Evolutionary conservation across 345 rosid genomes (phyloP), one percentile per base, ranked within the genome.

Genomic region (Garcia nutans): DNA sequence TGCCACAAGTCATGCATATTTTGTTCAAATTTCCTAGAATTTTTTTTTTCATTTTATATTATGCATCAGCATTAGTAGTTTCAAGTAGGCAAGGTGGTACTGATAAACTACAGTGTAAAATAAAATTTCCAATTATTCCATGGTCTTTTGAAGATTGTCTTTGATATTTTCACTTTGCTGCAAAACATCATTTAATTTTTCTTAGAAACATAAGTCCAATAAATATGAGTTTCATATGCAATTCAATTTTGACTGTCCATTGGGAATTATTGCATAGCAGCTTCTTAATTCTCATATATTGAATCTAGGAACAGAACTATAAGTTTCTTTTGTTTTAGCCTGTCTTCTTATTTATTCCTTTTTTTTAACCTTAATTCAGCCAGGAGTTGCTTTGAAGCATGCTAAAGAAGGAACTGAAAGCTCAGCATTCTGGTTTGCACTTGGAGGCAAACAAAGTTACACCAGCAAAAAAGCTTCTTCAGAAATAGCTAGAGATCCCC

Each of bases 391-490:
- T 84, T 49, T 96, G 78, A 96, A 96, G 85, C 96, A 91, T 83
- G 90, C 93, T 55, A 96, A 93, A 80, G 99, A 96, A 85, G 99
- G 99, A 73, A 92, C 97, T 22, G 99, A 93, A 86, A 96, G 90
- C 85, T 92, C 97, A 31, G 77, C 97, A 73, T 96, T 96, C 84
- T 96, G 99, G 99, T 87, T 77, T 87, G 89, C 98, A 73, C 93
- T 96, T 79, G 99, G 99, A 78, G 99, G 98, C 54, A 96, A 96
- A 85, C 98, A 96, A 85, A 87, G 84, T 81, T 91, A 89, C 88
- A 88, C 86, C 75, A 89, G 93, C 86, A 89, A 89, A 86, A 91
- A 88, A 64, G 81, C 80, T 78, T 77, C 93, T 79, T 74, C 81
- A 12, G 96, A 93, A 81, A 80, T 70, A 78, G 77, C 85, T 79